Base-by-base conservation (phyloP, 164 flowering plant species). In the Euptelea pleiosperma region DNA sequence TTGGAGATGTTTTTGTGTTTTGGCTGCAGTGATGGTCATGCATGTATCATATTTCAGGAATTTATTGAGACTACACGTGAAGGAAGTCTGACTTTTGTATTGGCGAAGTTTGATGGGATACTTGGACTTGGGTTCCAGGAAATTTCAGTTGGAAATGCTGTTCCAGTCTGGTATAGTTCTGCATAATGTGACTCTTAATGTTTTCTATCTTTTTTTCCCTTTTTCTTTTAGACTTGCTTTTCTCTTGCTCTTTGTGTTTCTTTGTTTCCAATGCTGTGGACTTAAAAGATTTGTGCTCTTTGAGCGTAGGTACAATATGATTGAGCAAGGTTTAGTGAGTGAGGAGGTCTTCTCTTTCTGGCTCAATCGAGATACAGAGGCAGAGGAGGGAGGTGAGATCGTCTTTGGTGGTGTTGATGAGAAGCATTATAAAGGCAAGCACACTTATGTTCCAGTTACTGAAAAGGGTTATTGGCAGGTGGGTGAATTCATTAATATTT, bases 61-160 rank as follows among this genome's bases (percentile, higher is more conserved):
- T 80, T 85, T 44, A 68, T 65, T 22, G 91, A 85, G 67, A 74
- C 75, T 34, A 81, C 77, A 41, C 66, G 52, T 31, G 87, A 82
- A 65, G 71, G 68, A 31, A 41, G 59, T 33, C 47, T 77, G 3
- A 19, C 65, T 29, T 73, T 82, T 14, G 31, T 65, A 18, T 19
- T 75, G 44, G 65, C 75, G 5, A 57, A 70, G 57, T 82, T 76
- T 57, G 90, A 84, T 71, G 87, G 87, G 18, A 58, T 82, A 40
- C 71, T 85, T 34, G 87, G 91, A 54, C 87, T 85, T 30, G 87
- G 86, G 2, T 80, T 82, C 68, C 70, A 74, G 55, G 82, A 85
- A 29, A 73, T 66, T 37, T 61, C 87, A 6, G 75, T 77, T 25
- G 84, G 77, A 25, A 42, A 71, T 52, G 75, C 61, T 26, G 55